Evolutionary conservation across 805 yeast genomes (phyloP).

Genomic region (Grigorovia transvaalensis): DNA sequence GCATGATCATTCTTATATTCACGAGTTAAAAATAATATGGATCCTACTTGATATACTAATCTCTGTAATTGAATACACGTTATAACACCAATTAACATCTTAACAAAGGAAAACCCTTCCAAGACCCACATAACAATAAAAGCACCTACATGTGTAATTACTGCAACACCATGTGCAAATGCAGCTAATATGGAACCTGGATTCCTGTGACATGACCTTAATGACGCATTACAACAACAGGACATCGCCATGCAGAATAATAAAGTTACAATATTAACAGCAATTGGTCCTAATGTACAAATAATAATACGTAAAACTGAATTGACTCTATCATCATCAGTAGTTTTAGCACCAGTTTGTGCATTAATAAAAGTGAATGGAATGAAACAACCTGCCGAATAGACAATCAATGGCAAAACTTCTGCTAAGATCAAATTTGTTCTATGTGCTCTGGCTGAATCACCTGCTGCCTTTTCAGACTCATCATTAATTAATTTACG

Average conservation of each 20-base stretch:
- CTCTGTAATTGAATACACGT: slow-evolving; percentile 82
- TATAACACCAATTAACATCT: slow-evolving; percentile 75
- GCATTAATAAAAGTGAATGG: slow-evolving; percentile 76
- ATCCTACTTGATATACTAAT: slow-evolving; percentile 71
- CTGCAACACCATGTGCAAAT: slow-evolving; percentile 93
- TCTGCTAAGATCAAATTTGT: slow-evolving; percentile 61
- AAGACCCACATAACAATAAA: slow-evolving; percentile 94
- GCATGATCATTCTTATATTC: slow-evolving; percentile 93
- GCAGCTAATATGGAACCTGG: slow-evolving; percentile 94
- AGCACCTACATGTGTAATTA: slow-evolving; percentile 71
- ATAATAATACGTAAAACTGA: slow-evolving; percentile 61
- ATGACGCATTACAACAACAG: slow-evolving; percentile 93
- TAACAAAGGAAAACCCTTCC: slow-evolving; percentile 82
- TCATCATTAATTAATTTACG: slow-evolving; percentile 59
- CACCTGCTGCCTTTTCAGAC: slow-evolving; percentile 75
- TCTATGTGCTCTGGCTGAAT: slow-evolving; percentile 74
- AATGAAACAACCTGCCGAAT: slow-evolving; percentile 69
- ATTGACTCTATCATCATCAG: slow-evolving; percentile 44
- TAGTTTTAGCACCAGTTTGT: slow-evolving; percentile 63
- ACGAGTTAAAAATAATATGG: slow-evolving; percentile 70
- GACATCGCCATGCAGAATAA: slow-evolving; percentile 68
- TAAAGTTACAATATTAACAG: slow-evolving; percentile 74
- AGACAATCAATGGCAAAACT: slow-evolving; percentile 55
- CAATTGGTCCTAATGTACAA: slow-evolving; percentile 86
- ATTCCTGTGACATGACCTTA: slow-evolving; percentile 90